These are phyloP conservation scores for Melanomma pulvis-pyrius DNA, from an alignment of 495 filamentous ascomycete species.

Conservation along the genomic window DNA sequence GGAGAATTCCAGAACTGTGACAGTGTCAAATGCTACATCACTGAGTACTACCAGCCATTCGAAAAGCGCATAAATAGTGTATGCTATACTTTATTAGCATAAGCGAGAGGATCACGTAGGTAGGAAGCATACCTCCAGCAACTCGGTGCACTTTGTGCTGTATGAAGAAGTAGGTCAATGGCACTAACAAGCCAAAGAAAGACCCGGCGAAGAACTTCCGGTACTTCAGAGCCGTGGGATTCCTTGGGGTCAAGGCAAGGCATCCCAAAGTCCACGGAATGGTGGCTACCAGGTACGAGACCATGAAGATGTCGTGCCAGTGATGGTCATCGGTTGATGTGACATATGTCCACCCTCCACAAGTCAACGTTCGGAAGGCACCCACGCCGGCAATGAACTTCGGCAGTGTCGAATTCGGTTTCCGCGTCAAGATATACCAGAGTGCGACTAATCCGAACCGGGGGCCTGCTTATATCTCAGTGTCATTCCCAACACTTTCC, in stretches of 20 bases:
- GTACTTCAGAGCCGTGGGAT: conserved; percentile 81
- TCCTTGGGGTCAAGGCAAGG: conserved; percentile 83
- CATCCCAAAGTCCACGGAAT: conserved; percentile 95
- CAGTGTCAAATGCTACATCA: conserved; percentile 95
- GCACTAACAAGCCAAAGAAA: conserved; percentile 90
- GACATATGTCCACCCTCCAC: conserved; percentile 98
- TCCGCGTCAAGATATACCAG: conserved; percentile 87
- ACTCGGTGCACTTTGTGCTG: conserved; percentile 98
- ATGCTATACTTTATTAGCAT: conserved; percentile 60
- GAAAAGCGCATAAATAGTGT: conserved; percentile 98
- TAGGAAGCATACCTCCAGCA: conserved; percentile 73
- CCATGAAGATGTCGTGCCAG: conserved; percentile 99
- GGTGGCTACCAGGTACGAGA: conserved; percentile 92
- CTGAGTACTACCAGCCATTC: conserved; percentile 95
- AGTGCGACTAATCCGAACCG: conserved; percentile 89
- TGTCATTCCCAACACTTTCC: not conserved
- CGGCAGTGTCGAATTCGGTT: conserved; percentile 71
- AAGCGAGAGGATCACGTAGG: not conserved
- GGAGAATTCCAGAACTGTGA: conserved; percentile 93
- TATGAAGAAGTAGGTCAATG: conserved; percentile 95
- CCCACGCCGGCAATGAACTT: conserved; percentile 82
- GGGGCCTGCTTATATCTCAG: conserved; percentile 60
- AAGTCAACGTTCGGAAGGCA: conserved; percentile 86
- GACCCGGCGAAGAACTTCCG: conserved; percentile 78
- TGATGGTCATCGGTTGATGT: conserved; percentile 98